A percentile compares a stretch with the other conserved stretches of the same genome.
Evolutionary conservation across 495 filamentous ascomycete species (phyloP).

Genomic region (Penicillium odoratum): DNA sequence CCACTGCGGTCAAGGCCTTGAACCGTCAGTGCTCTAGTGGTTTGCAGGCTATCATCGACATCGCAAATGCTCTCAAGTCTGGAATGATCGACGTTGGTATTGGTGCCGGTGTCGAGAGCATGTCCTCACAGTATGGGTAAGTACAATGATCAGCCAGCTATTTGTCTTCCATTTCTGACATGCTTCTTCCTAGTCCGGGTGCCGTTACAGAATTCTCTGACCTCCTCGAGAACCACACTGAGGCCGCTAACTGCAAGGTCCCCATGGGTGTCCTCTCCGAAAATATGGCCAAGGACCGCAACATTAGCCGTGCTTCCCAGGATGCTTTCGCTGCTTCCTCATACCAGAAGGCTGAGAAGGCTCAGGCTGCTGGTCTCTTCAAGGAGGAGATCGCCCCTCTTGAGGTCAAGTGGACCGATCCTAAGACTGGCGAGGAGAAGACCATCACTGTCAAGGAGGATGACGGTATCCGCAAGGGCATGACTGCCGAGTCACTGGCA

Average conservation of each 20-base stretch:
- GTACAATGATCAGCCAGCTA: constrained; percentile 16
- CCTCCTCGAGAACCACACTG: constrained; percentile 77
- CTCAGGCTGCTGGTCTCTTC: constrained; percentile 87
- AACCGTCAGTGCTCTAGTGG: constrained; percentile 93
- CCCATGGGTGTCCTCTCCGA: constrained; percentile 96
- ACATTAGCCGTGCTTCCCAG: constrained; percentile 69
- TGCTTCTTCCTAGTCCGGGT: constrained; percentile 55
- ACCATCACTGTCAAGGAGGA: constrained; percentile 81
- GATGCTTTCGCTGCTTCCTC: constrained; percentile 87
- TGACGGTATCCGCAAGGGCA: constrained; percentile 82
- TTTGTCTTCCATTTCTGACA: background rate
- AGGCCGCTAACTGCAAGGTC: constrained; percentile 94
- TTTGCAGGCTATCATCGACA: constrained; percentile 85
- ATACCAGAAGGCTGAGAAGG: constrained; percentile 84
- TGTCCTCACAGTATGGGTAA: constrained; percentile 88
- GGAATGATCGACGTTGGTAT: constrained; percentile 97
- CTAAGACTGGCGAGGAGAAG: constrained; percentile 83
- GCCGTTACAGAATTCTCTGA: constrained; percentile 95
- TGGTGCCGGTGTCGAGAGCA: constrained; percentile 96
- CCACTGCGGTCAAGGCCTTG: constrained; percentile 75
- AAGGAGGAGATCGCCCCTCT: constrained; percentile 89
- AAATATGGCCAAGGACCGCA: constrained; percentile 85
- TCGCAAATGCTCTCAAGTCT: constrained; percentile 82
- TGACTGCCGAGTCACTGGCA: constrained; percentile 78
- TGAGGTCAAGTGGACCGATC: constrained; percentile 79